Evolutionary conservation across 805 yeast genomes (phyloP).

Genomic region (Ogataea ramenticola): DNA sequence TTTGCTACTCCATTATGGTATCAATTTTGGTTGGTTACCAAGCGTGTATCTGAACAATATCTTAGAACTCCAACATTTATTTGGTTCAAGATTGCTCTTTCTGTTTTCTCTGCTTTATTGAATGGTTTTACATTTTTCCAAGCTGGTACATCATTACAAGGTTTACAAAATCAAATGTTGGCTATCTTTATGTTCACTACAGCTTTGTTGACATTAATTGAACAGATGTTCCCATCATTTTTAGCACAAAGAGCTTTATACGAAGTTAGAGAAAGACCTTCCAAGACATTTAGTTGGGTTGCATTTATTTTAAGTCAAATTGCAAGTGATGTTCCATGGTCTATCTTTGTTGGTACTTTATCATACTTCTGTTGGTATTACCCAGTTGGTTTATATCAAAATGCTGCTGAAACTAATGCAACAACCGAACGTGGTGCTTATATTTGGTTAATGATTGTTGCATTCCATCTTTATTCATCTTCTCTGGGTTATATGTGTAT

Average conservation of each 20-base stretch:
- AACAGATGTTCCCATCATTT: conserved; percentile 58
- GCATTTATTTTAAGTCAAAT: conserved; percentile 47
- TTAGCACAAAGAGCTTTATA: conserved; percentile 51
- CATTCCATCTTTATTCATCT: conserved; percentile 45
- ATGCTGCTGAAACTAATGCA: conserved; percentile 43
- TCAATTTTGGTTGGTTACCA: conserved; percentile 28
- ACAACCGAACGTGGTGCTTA: conserved; percentile 44
- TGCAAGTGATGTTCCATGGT: conserved; percentile 58
- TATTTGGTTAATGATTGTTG: conserved; percentile 28
- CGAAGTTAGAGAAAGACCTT: conserved; percentile 66
- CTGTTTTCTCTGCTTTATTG: conserved; percentile 33
- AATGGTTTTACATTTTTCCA: conserved; percentile 58
- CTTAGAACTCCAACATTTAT: conserved; percentile 45
- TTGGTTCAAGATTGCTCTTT: conserved; percentile 37
- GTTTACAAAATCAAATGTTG: conserved; percentile 54
- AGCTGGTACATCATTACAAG: conserved; percentile 41
- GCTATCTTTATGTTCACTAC: conserved; percentile 47
- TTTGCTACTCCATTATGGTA: conserved; percentile 42
- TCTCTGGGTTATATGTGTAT: conserved; percentile 49
- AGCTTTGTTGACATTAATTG: conserved; percentile 49
- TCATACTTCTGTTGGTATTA: conserved; percentile 57
- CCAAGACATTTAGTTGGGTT: conserved; percentile 71
- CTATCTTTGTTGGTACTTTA: conserved; percentile 48
- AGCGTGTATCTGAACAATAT: conserved; percentile 32
- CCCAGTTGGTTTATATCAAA: conserved; percentile 55